phyloP scores from a whole-genome alignment of 2,329 filamentous ascomycete genomes.

The Aspergillus aculeatus region DNA sequence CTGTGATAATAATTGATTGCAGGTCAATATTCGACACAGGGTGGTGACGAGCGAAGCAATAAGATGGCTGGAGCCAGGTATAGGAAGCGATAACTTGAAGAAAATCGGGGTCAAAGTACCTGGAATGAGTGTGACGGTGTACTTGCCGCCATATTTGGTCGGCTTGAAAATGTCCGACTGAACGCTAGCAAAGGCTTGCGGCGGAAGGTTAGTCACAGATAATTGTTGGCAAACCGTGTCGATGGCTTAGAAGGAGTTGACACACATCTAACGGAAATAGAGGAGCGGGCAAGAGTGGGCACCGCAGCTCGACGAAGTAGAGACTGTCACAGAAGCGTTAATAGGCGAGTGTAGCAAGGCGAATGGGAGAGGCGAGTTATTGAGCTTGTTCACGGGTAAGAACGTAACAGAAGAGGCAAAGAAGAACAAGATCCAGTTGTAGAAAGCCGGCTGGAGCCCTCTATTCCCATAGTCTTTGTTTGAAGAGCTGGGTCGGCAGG shows the following conservation, averaged over 20 bases:
- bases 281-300: slow-evolving; percentile 49
- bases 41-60: background rate
- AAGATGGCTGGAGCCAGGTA: background rate
- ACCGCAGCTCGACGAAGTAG: slow-evolving; percentile 56
- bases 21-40: slow-evolving; percentile 16
- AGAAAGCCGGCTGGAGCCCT: background rate
- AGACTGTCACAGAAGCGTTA: slow-evolving; percentile 48
- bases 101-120: slow-evolving; percentile 52
- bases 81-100: background rate
- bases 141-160: slow-evolving; percentile 98
- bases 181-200: slow-evolving; percentile 70
- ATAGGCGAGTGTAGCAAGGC: slow-evolving; percentile 7
- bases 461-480: background rate
- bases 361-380: slow-evolving; percentile 29
- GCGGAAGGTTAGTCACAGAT: slow-evolving; percentile 21
- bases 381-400: background rate
- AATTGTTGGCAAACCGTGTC: slow-evolving; percentile 1
- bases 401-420: too few relatives aligned
- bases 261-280: slow-evolving; percentile 57
- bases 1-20: slow-evolving; percentile 35
- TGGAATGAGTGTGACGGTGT: slow-evolving; percentile 97
- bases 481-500: slow-evolving; percentile 35
- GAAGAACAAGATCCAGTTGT: background rate
- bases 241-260: slow-evolving; percentile 11
- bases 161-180: slow-evolving; percentile 98